Evolutionary conservation across 2,329 filamentous ascomycete genomes (phyloP).

Genomic region (Drechslera avenae): DNA sequence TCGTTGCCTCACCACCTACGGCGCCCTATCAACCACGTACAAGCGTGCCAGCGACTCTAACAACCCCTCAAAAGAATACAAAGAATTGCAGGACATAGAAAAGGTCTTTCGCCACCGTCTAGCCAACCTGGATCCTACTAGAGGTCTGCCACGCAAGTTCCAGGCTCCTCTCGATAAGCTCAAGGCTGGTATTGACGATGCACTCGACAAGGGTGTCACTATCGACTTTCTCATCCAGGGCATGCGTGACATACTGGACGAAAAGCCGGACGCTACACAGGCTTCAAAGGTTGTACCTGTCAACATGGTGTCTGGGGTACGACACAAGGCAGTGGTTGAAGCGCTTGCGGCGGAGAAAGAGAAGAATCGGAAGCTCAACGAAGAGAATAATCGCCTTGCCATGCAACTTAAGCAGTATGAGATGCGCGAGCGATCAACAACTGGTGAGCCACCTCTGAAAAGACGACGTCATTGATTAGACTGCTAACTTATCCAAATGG

Average conservation of each 20-base stretch:
- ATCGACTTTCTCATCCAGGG: conserved; percentile 15
- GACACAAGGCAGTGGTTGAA: conserved; percentile 15
- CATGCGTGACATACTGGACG: conserved; percentile 11
- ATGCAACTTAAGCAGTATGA: conserved; percentile 21
- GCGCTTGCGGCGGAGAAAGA: conserved; percentile 18
- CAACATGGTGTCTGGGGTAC: conserved; percentile 21
- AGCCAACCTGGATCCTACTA: conserved; percentile 17
- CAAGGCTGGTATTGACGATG: conserved; percentile 14
- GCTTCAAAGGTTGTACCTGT: conserved; percentile 14
- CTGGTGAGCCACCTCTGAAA: neutral
- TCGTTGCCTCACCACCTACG: conserved; percentile 25
- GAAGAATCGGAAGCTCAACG: conserved; percentile 24
- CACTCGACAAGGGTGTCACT: conserved; percentile 16
- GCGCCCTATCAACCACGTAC: conserved; percentile 22
- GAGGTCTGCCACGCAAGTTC: conserved; percentile 27
- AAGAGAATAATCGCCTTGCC: conserved; percentile 28
- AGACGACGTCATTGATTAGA: neutral
- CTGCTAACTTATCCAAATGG: neutral
- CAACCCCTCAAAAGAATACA: conserved; percentile 21
- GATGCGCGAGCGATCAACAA: neutral
- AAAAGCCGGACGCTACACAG: conserved; percentile 8
- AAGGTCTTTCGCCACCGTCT: conserved; percentile 22
- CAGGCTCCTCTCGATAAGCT: conserved; percentile 22
- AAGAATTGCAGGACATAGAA: conserved; percentile 23
- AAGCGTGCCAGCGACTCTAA: conserved; percentile 14